Evolutionary conservation across 257 asterid species (phyloP).

Genomic region (Fraxinus cuspidata): DNA sequence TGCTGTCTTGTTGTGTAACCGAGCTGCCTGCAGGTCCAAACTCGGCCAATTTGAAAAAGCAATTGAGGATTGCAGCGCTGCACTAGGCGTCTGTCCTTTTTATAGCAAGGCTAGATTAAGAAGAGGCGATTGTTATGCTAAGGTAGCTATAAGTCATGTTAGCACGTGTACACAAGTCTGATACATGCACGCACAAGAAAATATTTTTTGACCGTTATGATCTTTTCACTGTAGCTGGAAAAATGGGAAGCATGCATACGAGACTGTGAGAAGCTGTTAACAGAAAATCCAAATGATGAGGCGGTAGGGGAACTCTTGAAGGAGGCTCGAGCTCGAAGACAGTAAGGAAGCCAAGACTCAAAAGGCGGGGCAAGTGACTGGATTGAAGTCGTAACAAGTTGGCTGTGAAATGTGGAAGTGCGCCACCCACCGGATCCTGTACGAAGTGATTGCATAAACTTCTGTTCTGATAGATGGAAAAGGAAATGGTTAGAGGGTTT

Average conservation of each 20-base stretch:
- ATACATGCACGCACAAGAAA: neutral
- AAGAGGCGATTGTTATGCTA: slow-evolving; percentile 63
- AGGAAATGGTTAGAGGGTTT: neutral
- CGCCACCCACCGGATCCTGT: slow-evolving; percentile 7
- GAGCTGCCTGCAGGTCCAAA: slow-evolving; percentile 73
- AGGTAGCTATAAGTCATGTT: slow-evolving; percentile 40
- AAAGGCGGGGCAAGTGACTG: neutral
- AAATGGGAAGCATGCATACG: slow-evolving; percentile 67
- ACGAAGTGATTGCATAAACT: neutral
- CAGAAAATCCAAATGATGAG: slow-evolving; percentile 50
- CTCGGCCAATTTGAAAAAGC: slow-evolving; percentile 64
- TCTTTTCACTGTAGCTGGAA: slow-evolving; percentile 39
- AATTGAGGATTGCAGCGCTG: slow-evolving; percentile 67
- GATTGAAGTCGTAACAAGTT: neutral
- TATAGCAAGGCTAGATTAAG: slow-evolving; percentile 73
- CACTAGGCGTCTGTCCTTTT: slow-evolving; percentile 54
- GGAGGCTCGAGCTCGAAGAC: slow-evolving; percentile 39
- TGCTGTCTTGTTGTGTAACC: slow-evolving; percentile 60
- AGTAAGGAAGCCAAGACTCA: neutral
- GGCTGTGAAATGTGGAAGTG: slow-evolving; percentile 1
- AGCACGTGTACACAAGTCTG: neutral
- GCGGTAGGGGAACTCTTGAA: slow-evolving; percentile 49
- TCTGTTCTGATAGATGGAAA: neutral
- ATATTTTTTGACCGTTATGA: neutral
- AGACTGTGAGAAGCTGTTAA: slow-evolving; percentile 59